Base-by-base conservation (phyloP, 2,329 filamentous ascomycete genomes). In the Pyricularia sp. region DNA sequence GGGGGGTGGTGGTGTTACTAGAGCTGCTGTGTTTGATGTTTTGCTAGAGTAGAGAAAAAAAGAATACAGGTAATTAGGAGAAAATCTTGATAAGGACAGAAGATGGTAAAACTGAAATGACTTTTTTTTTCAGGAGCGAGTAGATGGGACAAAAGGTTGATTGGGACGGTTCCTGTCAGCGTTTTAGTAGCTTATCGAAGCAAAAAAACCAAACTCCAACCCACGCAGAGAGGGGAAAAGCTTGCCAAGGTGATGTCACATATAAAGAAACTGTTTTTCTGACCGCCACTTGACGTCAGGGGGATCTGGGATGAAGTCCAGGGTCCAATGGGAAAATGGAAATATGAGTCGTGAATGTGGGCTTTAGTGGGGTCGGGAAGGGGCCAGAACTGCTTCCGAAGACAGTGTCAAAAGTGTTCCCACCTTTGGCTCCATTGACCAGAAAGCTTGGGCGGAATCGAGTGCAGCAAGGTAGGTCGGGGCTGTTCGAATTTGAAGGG, bases 271-370 rank as follows among this genome's bases (percentile, higher is more conserved):
- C 9, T 12, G n/a, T 12, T 23, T 33, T 25, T 23, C 25, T 61
- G 58, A 61, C 58, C 58, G 58, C 58, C 58, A 61, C 58, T 61
- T 61, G 58, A 61, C 58, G 58, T 61, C 58, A 61, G n/a, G 58
- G 58, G 58, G 12, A 61, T 12, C 23, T 26, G 58, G 58, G 42
- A 50, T 61, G n/a, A 23, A n/a, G 58, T 26, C 25, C 58, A 61
- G 58, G 58, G 58, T 61, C 58, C 58, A 61, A 61, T 61, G n/a
- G 58, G 26, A 61, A 25, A 4, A 12, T 26, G 58, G n/a, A 61
- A 61, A 26, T 26, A 14, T 17, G 58, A 61, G 58, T 61, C 58
- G 58, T 61, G 58, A 26, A 12, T 25, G 58, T 61, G 58, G 58
- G 58, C 58, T 61, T 61, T 17, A 11, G 58, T 61, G 58, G 58